Percentiles rank a stretch among this genome's conserved stretches.
These are phyloP conservation scores for Exophiala sp. DNA, from an alignment of 2,329 filamentous ascomycete genomes.

Conservation along the genomic window DNA sequence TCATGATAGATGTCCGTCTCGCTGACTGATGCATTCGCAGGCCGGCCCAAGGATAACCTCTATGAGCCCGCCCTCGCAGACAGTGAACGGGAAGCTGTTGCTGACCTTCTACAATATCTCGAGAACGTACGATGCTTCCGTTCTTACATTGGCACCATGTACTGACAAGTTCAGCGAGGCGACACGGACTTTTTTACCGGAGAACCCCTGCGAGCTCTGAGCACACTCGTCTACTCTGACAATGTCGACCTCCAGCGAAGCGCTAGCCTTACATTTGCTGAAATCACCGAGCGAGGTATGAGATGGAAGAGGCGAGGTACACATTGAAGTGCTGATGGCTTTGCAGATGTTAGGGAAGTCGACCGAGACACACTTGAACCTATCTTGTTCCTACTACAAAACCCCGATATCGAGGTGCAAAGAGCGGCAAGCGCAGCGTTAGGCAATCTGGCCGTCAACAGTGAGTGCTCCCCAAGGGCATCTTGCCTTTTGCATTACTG, in stretches of 20 bases:
- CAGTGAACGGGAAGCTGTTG: slow-evolving; percentile 92
- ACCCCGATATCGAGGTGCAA: slow-evolving; percentile 93
- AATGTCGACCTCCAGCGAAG: slow-evolving; percentile 97
- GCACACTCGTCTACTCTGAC: slow-evolving; percentile 94
- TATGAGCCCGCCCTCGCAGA: slow-evolving; percentile 88
- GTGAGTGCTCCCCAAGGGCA: slow-evolving; percentile 48
- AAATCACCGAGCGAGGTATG: slow-evolving; percentile 93
- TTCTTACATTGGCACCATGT: slow-evolving; percentile 21
- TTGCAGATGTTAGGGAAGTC: slow-evolving; percentile 86
- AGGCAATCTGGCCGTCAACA: slow-evolving; percentile 94
- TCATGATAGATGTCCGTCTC: slow-evolving; percentile 1
- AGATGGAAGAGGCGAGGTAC: slow-evolving; percentile 4
- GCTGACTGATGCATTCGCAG: slow-evolving; percentile 37
- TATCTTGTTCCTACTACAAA: slow-evolving; percentile 91
- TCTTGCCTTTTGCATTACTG: slow-evolving; percentile 35
- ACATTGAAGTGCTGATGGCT: slow-evolving; percentile 20
- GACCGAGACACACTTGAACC: slow-evolving; percentile 91
- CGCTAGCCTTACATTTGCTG: slow-evolving; percentile 95
- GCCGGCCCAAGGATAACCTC: slow-evolving; percentile 70
- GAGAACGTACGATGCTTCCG: slow-evolving; percentile 69
- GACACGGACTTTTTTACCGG: slow-evolving; percentile 98
- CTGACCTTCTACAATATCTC: slow-evolving; percentile 88
- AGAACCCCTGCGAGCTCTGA: slow-evolving; percentile 86
- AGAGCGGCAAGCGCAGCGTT: slow-evolving; percentile 91
- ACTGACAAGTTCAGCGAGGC: slow-evolving; percentile 57